These are phyloP conservation scores for Dendrothele bispora DNA, from an alignment of 768 basidiomycete species.

Conservation along the genomic window DNA sequence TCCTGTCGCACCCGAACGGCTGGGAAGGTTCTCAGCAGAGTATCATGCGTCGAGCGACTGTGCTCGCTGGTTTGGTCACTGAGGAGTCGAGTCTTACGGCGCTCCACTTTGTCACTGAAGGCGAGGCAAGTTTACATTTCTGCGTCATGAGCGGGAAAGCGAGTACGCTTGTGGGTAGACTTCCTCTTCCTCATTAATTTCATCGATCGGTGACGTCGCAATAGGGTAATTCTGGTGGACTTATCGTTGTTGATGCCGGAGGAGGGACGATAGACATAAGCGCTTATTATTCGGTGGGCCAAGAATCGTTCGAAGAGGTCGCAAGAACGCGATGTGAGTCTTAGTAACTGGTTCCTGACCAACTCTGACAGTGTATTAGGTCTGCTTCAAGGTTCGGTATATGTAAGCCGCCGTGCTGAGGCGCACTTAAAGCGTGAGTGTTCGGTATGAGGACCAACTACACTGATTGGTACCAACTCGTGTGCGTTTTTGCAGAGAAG, in stretches of 20 bases:
- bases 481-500: slow-evolving; percentile 10
- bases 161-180: too few species aligned
- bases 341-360: not conserved
- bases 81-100: slow-evolving; percentile 35
- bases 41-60: slow-evolving; percentile 54
- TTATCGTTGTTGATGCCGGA: slow-evolving; percentile 54
- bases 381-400: slow-evolving; percentile 39
- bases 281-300: slow-evolving; percentile 32
- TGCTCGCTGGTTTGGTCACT: slow-evolving; percentile 49
- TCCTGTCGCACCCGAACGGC: slow-evolving; percentile 64
- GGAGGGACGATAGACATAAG: slow-evolving; percentile 45
- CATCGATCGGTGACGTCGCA: too few species aligned
- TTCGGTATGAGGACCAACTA: slow-evolving; percentile 23
- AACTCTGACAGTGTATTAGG: slow-evolving; percentile 22
- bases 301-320: slow-evolving; percentile 35
- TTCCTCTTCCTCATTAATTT: too few species aligned
- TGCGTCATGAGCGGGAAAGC: slow-evolving; percentile 49
- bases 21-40: slow-evolving; percentile 64
- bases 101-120: slow-evolving; percentile 60
- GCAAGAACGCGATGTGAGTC: slow-evolving; percentile 32
- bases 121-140: slow-evolving; percentile 62
- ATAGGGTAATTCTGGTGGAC: slow-evolving; percentile 1
- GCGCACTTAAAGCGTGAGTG: slow-evolving; percentile 27
- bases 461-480: not conserved
- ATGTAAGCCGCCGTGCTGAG: slow-evolving; percentile 35